These are phyloP conservation scores for Aspergillus aculeatinus DNA, from an alignment of 2,329 filamentous ascomycete species.

Conservation along the genomic window DNA sequence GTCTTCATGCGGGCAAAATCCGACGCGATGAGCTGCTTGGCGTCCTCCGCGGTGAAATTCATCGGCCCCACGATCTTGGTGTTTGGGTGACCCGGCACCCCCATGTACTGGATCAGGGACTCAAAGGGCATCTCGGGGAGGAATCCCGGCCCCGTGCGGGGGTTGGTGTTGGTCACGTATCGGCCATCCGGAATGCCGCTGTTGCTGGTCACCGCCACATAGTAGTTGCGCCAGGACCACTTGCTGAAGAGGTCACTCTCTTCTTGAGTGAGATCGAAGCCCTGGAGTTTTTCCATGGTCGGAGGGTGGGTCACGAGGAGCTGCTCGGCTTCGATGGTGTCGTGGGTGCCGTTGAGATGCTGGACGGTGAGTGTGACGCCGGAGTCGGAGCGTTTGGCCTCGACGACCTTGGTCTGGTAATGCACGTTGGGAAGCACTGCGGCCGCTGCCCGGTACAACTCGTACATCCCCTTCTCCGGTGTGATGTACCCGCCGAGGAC, in stretches of 20 bases:
- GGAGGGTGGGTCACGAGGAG: slow-evolving; percentile 42
- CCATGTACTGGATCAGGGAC: slow-evolving; percentile 13
- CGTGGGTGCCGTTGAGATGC: slow-evolving; percentile 24
- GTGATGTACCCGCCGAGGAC: slow-evolving; percentile 17
- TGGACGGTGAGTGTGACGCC: slow-evolving; percentile 28
- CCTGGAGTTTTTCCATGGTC: slow-evolving; percentile 32
- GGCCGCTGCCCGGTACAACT: slow-evolving; percentile 23
- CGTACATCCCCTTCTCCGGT: slow-evolving; percentile 19
- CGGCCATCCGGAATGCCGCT: slow-evolving; percentile 36
- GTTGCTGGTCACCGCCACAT: slow-evolving; percentile 39
- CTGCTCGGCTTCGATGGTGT: slow-evolving; percentile 36
- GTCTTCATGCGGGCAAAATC: slow-evolving; percentile 18
- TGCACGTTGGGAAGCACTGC: slow-evolving; percentile 28
- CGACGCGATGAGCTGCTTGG: slow-evolving; percentile 10
- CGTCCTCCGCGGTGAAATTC: slow-evolving; percentile 25
- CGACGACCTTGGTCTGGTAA: slow-evolving; percentile 23
- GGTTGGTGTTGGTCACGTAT: slow-evolving; percentile 27
- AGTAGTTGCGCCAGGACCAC: slow-evolving; percentile 42
- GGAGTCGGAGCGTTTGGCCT: slow-evolving; percentile 17
- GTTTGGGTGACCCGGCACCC: slow-evolving; percentile 12
- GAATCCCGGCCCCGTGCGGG: slow-evolving; percentile 25
- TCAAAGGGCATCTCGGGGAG: slow-evolving; percentile 23
- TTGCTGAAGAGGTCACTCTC: slow-evolving; percentile 40
- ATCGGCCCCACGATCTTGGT: slow-evolving; percentile 13
- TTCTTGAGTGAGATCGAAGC: slow-evolving; percentile 36